phyloP scores from a whole-genome alignment of 2,329 filamentous ascomycete species.

The Pseudogymnoascus sp. region DNA sequence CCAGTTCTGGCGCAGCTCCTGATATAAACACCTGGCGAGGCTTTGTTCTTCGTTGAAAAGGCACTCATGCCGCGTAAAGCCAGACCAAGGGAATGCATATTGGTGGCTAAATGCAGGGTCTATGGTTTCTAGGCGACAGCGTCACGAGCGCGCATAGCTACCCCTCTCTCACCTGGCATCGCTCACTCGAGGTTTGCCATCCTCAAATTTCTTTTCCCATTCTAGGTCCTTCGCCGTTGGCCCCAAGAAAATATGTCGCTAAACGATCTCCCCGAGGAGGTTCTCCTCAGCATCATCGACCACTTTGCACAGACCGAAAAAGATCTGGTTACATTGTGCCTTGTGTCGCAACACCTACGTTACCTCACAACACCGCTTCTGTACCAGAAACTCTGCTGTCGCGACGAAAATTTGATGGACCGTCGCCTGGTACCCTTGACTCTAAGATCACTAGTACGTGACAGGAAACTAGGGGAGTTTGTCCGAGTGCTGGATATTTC shows the following conservation, averaged over 20 bases:
- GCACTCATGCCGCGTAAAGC: neutral
- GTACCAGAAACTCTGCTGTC: neutral
- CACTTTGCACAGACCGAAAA: neutral
- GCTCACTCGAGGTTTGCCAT: neutral
- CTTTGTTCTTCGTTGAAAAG: neutral
- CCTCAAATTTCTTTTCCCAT: neutral
- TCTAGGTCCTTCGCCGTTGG: neutral
- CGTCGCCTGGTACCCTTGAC: neutral
- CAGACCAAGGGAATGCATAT: neutral
- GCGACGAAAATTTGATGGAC: neutral
- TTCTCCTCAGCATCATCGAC: neutral
- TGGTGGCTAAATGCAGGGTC: neutral
- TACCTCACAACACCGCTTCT: neutral
- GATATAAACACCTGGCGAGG: neutral
- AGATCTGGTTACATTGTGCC: neutral
- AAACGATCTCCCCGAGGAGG: neutral
- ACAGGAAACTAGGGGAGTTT: neutral
- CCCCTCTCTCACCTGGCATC: neutral
- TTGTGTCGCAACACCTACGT: neutral
- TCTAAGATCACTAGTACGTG: neutral
- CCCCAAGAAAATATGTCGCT: neutral
- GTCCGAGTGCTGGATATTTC: neutral
- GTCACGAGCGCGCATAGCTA: neutral
- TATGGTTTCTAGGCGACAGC: neutral
- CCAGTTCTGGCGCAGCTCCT: neutral